Evolutionary conservation across 306 rosid genomes (phyloP), one percentile per base, ranked within the genome.

Genomic region (Vicia faba): DNA sequence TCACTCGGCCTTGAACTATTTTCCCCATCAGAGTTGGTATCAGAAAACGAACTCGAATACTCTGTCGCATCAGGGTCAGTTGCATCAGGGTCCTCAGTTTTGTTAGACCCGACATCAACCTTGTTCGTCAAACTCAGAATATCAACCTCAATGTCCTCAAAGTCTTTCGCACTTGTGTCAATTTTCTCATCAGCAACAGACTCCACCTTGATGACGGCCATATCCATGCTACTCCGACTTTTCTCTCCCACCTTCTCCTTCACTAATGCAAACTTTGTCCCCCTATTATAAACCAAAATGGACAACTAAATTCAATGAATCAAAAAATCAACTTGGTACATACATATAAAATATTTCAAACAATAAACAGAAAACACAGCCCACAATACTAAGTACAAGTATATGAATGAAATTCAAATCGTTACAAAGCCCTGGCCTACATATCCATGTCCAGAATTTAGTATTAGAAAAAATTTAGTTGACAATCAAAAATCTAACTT

Each of bases 21-120:
- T 49, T 86, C 89, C 12, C 67, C 69, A 55, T 83, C 89, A 56
- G 92, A 86, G 1, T 36, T 31, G 26, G 96, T 84, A 71, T 79
- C 83, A 0, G 83, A 96, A 73, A 92, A 92, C 4, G 96, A 92
- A 73, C 93, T 89, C 53, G 98, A 92, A 76, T 84, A 80, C 69
- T 92, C 96, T 39, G 96, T 92, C 40, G 91, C 98, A 66, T 89
- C 91, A 25, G 89, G 91, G 56, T 89, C 98, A 50, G 96, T 92
- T 55, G 91, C 98, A 73, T 89, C 91, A 25, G 89, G 91, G 56
- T 89, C 98, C 49, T 84, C 91, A 20, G 61, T 74, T 67, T 84
- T 86, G 60, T 61, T 61, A 16, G 78, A 62, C 28, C 79, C 75
- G 11, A 62, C 33, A 26, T 78, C 80, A 46, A 68, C 83, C 81